Base-by-base conservation (phyloP, 148 eudicot species). In the Camellia japonica region DNA sequence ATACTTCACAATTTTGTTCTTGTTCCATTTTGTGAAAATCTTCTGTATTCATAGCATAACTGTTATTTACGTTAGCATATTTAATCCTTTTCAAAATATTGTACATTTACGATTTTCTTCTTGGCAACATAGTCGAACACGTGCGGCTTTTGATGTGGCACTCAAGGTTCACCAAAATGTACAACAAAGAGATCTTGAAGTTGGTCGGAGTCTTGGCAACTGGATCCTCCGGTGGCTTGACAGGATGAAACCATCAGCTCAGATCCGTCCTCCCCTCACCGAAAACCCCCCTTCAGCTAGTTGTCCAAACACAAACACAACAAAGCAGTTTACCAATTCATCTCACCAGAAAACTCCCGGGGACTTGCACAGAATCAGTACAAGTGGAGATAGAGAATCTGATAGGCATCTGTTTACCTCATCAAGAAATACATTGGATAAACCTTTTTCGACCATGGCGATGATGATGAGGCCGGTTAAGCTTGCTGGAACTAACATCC, bases 141-240 rank as follows among this genome's bases (percentile, higher is more conserved):
- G 98, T 8, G 79, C 87, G 75, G 83, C 82, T 70, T 95, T 95
- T 80, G 94, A 93, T 59, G 79, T 85, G 78, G 96, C 97, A 14
- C 83, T 92, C 71, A 89, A 64, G 80, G 87, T 95, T 84, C 98
- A 95, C 75, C 88, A 54, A 46, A 92, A 81, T 73, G 86, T 95
- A 83, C 98, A 95, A 80, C 83, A 90, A 59, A 90, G 96, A 79
- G 96, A 95, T 78, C 81, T 93, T 46, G 91, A 91, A 85, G 93
- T 88, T 58, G 96, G 97, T 73, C 87, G 93, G 79, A 95, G 78
- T 77, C 83, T 95, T 3, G 97, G 97, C 2, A 93, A 93, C 85
- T 75, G 97, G 88, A 91, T 95, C 80, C 97, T 93, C 66, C 87
- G 94, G 64, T 84, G 88, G 83, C 93, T 93, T 4, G 92, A 93